These are phyloP conservation scores for Colletotrichum chlorophyti DNA, from an alignment of 2,329 filamentous ascomycete genomes.

Conservation along the genomic window DNA sequence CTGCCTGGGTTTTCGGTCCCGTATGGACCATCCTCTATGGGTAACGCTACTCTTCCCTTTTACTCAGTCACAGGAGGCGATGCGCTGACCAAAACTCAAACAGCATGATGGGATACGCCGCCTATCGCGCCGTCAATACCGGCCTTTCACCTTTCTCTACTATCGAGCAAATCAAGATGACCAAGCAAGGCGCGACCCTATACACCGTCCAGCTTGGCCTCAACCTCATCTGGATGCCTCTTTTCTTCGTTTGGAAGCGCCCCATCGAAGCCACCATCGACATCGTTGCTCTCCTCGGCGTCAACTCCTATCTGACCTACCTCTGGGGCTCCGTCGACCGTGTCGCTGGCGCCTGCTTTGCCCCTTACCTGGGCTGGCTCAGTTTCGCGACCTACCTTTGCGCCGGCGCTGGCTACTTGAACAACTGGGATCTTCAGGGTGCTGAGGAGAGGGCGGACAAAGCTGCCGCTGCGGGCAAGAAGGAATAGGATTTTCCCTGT, in stretches of 20 bases:
- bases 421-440: slow-evolving; percentile 65
- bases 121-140: slow-evolving; percentile 75
- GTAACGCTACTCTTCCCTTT: slow-evolving; percentile 33
- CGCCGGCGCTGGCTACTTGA: slow-evolving; percentile 71
- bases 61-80: slow-evolving; percentile 13
- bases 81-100: background rate
- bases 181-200: slow-evolving; percentile 75
- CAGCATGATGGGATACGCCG: slow-evolving; percentile 84
- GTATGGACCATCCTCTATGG: slow-evolving; percentile 73
- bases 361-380: slow-evolving; percentile 87
- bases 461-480: slow-evolving; percentile 33
- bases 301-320: slow-evolving; percentile 77
- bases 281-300: slow-evolving; percentile 74
- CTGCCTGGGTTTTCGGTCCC: slow-evolving; percentile 67
- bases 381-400: slow-evolving; percentile 87
- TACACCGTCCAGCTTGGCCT: slow-evolving; percentile 87
- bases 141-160: slow-evolving; percentile 65
- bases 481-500: slow-evolving; percentile 27
- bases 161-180: slow-evolving; percentile 60
- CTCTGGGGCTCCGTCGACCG: slow-evolving; percentile 79
- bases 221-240: slow-evolving; percentile 89
- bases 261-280: slow-evolving; percentile 79
- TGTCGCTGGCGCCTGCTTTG: slow-evolving; percentile 75
- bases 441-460: slow-evolving; percentile 32
- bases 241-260: slow-evolving; percentile 83